Conservation (phyloP, 2,329 filamentous ascomycete genomes). For the Fusarium tupiense region DNA sequence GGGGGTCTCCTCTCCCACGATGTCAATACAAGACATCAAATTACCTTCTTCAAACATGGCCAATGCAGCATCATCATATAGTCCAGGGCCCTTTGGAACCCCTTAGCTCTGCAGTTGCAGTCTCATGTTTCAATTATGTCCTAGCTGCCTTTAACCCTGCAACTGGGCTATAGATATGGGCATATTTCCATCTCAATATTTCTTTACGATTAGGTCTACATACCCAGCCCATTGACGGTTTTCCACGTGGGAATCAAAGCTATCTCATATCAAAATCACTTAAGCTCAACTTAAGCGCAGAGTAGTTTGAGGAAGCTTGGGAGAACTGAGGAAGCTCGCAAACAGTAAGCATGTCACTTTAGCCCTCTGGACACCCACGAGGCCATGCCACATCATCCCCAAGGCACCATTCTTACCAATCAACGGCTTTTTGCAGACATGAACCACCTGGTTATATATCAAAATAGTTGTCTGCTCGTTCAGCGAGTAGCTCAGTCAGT, state of each 20-base stretch:
- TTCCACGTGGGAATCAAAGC: background rate
- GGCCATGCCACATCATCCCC: background rate
- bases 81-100: background rate
- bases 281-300: background rate
- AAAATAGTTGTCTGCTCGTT: background rate
- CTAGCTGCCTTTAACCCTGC: background rate
- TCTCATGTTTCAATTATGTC: background rate
- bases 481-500: constrained; percentile 35
- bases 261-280: background rate
- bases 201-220: background rate
- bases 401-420: background rate
- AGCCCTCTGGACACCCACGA: constrained; percentile 12
- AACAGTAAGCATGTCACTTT: background rate
- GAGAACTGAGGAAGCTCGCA: background rate
- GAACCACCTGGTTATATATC: constrained; percentile 5
- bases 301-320: background rate
- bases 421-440: background rate
- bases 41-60: background rate
- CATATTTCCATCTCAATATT: background rate
- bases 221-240: background rate
- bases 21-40: background rate
- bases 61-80: background rate
- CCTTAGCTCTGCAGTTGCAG: background rate
- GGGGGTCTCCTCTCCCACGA: background rate
- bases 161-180: background rate